A percentile compares a stretch with the other conserved stretches of the same genome.
phyloP scores from a whole-genome alignment of 352 stramenopile genomes.

The Globisporangium abappressorium region DNA sequence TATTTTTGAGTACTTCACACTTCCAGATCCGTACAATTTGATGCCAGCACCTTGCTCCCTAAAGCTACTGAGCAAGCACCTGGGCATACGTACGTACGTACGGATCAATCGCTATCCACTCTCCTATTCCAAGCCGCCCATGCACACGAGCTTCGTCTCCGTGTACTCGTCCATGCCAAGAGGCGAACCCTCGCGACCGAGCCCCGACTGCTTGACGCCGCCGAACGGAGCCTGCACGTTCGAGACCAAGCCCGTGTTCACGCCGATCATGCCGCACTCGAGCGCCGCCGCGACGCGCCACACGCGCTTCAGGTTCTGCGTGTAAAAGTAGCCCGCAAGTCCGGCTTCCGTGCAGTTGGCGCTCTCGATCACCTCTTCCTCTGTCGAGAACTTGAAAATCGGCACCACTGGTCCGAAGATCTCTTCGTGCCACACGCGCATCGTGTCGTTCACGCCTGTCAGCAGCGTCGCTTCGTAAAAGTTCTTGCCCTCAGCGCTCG shows the following conservation, averaged over 20 bases:
- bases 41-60: background rate
- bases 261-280: constrained; percentile 93
- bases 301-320: constrained; percentile 83
- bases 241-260: constrained; percentile 91
- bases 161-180: constrained; percentile 94
- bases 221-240: constrained; percentile 88
- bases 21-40: background rate
- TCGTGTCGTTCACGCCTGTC: constrained; percentile 71
- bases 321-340: constrained; percentile 95
- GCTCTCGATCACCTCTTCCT: constrained; percentile 93
- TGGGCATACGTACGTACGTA: background rate
- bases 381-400: constrained; percentile 91
- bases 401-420: constrained; percentile 96
- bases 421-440: constrained; percentile 91
- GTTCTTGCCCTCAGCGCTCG: constrained; percentile 56
- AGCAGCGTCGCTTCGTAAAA: constrained; percentile 97
- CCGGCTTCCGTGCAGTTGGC: constrained; percentile 93
- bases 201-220: constrained; percentile 86
- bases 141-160: constrained; percentile 95
- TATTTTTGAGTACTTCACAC: background rate
- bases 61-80: background rate
- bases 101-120: background rate
- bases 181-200: constrained; percentile 87
- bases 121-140: constrained; percentile 58
- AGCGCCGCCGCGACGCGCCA: constrained; percentile 85